These are phyloP conservation scores for Plectosphaerella cucumerina DNA, from an alignment of 2,329 filamentous ascomycete species.

Conservation along the genomic window DNA sequence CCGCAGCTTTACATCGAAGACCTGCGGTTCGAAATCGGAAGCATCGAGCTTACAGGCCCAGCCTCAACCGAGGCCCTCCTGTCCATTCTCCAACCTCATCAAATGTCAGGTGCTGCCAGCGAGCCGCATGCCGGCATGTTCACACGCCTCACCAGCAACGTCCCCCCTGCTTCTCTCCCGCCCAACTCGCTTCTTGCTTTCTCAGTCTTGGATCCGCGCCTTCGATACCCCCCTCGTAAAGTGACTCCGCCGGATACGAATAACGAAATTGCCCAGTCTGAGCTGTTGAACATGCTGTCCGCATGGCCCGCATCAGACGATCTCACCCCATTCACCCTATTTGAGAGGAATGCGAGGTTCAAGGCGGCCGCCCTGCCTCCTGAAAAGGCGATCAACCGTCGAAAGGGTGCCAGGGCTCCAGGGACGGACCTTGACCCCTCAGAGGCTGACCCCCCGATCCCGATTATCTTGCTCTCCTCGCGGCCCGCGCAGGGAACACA, in stretches of 20 bases:
- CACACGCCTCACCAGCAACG: slow-evolving; percentile 50
- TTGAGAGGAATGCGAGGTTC: slow-evolving; percentile 63
- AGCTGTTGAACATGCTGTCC: slow-evolving; percentile 57
- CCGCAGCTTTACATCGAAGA: slow-evolving; percentile 63
- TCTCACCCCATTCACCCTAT: slow-evolving; percentile 51
- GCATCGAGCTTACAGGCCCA: slow-evolving; percentile 58
- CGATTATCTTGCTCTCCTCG: slow-evolving; percentile 65
- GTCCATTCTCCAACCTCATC: slow-evolving; percentile 57
- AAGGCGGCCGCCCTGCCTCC: slow-evolving; percentile 63
- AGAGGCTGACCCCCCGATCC: slow-evolving; percentile 68
- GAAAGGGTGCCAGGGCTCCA: slow-evolving; percentile 60
- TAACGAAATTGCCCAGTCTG: slow-evolving; percentile 26
- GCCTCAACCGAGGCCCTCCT: slow-evolving; percentile 75
- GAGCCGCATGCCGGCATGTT: slow-evolving; percentile 46
- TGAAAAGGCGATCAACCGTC: slow-evolving; percentile 77
- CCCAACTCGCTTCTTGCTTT: slow-evolving; percentile 68
- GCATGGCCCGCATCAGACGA: slow-evolving; percentile 62
- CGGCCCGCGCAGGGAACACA: slow-evolving; percentile 42
- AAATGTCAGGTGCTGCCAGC: slow-evolving; percentile 14
- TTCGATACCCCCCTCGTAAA: slow-evolving; percentile 68
- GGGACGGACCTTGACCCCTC: slow-evolving; percentile 57
- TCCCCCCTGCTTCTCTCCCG: slow-evolving; percentile 67
- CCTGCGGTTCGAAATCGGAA: slow-evolving; percentile 62
- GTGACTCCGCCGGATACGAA: slow-evolving; percentile 34
- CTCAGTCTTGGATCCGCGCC: slow-evolving; percentile 71